Percentiles rank a stretch among this genome's conserved stretches.
Conservation (phyloP, 345 rosid genomes). For the Hirschfeldia incana region DNA sequence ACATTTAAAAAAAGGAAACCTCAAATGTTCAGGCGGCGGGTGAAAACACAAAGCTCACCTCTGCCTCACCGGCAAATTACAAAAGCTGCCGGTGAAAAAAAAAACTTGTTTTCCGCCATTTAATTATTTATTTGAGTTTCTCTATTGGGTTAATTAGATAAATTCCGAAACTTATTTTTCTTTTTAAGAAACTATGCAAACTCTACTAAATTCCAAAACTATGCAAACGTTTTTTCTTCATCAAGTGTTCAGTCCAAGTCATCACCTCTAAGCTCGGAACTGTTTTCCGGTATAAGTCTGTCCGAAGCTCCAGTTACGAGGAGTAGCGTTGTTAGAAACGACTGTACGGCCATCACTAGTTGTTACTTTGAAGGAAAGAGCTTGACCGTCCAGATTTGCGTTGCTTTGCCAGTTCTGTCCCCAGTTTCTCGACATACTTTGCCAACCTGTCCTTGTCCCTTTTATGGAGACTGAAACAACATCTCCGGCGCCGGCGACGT, state of each 20-base stretch:
- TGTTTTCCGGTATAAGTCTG: conserved; percentile 57
- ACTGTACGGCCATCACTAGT: conserved; percentile 55
- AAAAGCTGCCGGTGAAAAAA: conserved; percentile 35
- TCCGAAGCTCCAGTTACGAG: conserved; percentile 57
- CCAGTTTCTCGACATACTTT: conserved; percentile 63
- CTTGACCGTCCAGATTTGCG: conserved; percentile 51
- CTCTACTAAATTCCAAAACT: background rate
- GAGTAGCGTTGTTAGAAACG: conserved; percentile 45
- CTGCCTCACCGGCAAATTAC: conserved; percentile 37
- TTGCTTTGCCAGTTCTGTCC: conserved; percentile 75
- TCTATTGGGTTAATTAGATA: background rate
- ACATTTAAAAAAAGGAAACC: background rate
- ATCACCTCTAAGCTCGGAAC: conserved; percentile 39
- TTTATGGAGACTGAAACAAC: conserved; percentile 47
- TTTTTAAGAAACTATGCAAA: background rate
- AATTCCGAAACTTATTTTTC: background rate
- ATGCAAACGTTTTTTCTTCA: conserved; percentile 1
- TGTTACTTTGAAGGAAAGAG: conserved; percentile 59
- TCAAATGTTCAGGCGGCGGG: conserved; percentile 31
- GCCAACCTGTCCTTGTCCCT: conserved; percentile 55
- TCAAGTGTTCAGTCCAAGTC: conserved; percentile 23
- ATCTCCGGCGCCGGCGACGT: conserved; percentile 63
- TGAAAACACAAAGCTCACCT: conserved; percentile 38
- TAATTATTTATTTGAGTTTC: conserved; percentile 4
- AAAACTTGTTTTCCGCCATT: conserved; percentile 23